Percentiles rank a stretch among this genome's conserved stretches.
phyloP scores from a whole-genome alignment of 139 green algal genomes.

The Astrephomene gubernaculifera region DNA sequence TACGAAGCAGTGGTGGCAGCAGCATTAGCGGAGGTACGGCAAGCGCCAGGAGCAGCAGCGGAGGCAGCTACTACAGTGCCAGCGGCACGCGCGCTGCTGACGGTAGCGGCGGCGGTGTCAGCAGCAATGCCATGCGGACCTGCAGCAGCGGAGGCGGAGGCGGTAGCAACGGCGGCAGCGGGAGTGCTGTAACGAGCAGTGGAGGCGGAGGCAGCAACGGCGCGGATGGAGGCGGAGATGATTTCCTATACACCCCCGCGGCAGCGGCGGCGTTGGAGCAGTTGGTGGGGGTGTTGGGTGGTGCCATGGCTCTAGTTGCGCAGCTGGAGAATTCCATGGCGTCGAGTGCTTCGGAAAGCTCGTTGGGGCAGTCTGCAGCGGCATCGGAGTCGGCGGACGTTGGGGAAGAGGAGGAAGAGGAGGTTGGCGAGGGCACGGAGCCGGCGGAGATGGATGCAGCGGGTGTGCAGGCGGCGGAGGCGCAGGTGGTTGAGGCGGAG shows the following conservation, averaged over 20 bases:
- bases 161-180: background rate
- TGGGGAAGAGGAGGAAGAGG: too few relatives aligned
- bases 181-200: too few relatives aligned
- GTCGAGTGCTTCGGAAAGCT: background rate
- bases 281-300: background rate
- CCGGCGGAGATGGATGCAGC: background rate
- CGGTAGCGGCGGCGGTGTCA: background rate
- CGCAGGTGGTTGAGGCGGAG: too few relatives aligned
- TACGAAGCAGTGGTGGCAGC: background rate
- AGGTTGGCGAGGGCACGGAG: too few relatives aligned
- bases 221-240: background rate
- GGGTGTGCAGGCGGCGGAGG: background rate
- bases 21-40: background rate
- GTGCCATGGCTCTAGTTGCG: background rate
- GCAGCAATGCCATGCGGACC: background rate
- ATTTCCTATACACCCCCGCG: background rate
- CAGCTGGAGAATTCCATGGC: background rate
- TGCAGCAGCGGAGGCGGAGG: background rate
- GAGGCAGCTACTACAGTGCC: background rate
- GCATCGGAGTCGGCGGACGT: too few relatives aligned
- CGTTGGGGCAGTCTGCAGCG: background rate
- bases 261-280: conserved; percentile 20
- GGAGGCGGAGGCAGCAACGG: background rate
- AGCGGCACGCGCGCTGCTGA: background rate
- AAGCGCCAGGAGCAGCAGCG: background rate